Conservation (phyloP, 257 asterid species). For the Rubia yunnanensis region DNA sequence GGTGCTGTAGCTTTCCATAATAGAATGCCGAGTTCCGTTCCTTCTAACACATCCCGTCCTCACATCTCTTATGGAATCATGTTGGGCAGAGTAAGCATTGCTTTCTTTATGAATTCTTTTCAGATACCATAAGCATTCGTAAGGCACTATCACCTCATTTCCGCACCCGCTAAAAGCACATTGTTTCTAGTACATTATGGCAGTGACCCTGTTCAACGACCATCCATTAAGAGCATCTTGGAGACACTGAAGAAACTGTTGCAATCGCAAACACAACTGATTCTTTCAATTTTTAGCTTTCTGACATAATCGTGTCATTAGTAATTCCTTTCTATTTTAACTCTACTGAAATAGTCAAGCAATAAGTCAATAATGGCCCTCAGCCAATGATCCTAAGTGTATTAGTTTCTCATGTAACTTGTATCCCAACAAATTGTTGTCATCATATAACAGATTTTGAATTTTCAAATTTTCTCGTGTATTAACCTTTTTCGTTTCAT, state of each 20-base stretch:
- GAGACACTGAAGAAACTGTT: slow-evolving; percentile 70
- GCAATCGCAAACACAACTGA: slow-evolving; percentile 67
- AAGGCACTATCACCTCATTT: neutral
- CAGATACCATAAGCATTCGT: too few species aligned
- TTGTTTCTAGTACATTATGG: neutral
- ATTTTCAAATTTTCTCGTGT: too few species aligned
- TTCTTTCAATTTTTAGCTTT: slow-evolving; percentile 16
- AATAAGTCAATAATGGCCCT: too few species aligned
- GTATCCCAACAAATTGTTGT: too few species aligned
- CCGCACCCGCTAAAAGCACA: neutral
- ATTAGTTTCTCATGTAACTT: too few species aligned
- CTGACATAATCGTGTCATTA: neutral
- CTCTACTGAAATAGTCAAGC: too few species aligned
- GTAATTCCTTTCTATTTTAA: too few species aligned
- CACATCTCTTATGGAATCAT: slow-evolving; percentile 78
- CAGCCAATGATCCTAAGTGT: too few species aligned
- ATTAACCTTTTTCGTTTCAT: too few species aligned
- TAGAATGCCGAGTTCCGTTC: slow-evolving; percentile 74
- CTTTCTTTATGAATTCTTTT: neutral
- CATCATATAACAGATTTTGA: too few species aligned
- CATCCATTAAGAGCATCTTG: slow-evolving; percentile 54
- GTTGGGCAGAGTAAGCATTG: slow-evolving; percentile 90
- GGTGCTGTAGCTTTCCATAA: slow-evolving; percentile 98
- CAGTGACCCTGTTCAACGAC: slow-evolving; percentile 76
- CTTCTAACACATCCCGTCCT: slow-evolving; percentile 51